Evolutionary conservation across 768 basidiomycete genomes (phyloP), one percentile per base, ranked within the genome.

Genomic region (Rhodotorula graminis): DNA sequence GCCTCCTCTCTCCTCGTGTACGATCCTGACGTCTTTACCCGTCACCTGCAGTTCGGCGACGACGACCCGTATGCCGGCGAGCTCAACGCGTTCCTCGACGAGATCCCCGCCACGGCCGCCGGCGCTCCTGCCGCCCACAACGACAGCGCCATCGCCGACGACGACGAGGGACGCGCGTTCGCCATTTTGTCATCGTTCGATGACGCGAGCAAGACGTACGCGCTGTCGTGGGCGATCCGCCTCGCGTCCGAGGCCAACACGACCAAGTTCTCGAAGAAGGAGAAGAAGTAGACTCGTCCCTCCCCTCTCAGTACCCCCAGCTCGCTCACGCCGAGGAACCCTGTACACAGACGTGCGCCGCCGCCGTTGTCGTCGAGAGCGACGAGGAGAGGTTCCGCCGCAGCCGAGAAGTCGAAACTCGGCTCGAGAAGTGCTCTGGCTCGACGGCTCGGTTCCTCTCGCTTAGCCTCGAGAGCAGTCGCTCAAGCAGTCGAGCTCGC

Each of bases 191-290:
- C 70, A 0, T 58, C 55, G 16, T 79, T 69, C 67, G 71, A 67
- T 15, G 77, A 79, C 63, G 74, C 78, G 4, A 46, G 47, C 61
- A 77, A 79, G 70, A 75, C 79, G 4, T 80, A 80, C 64, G 80
- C 77, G 31, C 72, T 80, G 42, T 58, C 72, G 31, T 76, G 77
- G 77, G 75, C 73, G 0, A 78, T 78, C 75, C 65, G 75, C 15
- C 40, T 60, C 47, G 73, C 71, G 16, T 69, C 69, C 6, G 77
- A 78, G 61, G 33, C 58, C 37, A 74, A 71, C 64, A 69, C 64
- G 59, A 68, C 65, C 62, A 67, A 59, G 40, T 65, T 68, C 67
- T 29, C 29, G 42, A 72, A 72, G 67, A 61, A n/a, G 46, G 47
- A 33, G 56, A 69, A 65, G 67, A 61, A 52, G 40, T 10, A 61